Conservation (phyloP, 2,329 filamentous ascomycete genomes). For the Cladosporium sphaerospermum region DNA sequence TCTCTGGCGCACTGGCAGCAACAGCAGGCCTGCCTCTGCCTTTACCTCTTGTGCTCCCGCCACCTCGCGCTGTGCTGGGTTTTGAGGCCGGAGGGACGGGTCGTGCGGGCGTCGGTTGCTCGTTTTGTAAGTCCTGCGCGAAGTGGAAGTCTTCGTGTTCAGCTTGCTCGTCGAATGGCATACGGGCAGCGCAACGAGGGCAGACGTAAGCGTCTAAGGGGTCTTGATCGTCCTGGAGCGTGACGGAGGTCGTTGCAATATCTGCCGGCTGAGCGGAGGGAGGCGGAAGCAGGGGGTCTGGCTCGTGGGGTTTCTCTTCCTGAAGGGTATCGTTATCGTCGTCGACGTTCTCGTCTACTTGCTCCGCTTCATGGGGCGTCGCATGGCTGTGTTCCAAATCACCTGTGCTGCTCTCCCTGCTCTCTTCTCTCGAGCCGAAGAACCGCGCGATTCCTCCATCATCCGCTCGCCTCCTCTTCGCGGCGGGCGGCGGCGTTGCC, state of each 20-base stretch:
- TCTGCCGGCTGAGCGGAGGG: constrained; percentile 15
- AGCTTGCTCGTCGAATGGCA: constrained; percentile 54
- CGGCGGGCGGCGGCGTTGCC: constrained; percentile 20
- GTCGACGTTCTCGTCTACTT: background rate
- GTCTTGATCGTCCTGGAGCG: background rate
- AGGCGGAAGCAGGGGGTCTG: constrained; percentile 15
- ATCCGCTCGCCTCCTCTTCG: constrained; percentile 33
- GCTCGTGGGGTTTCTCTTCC: background rate
- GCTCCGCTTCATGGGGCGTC: background rate
- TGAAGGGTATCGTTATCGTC: constrained; percentile 4
- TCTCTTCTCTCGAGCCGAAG: constrained; percentile 25
- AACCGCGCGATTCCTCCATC: constrained; percentile 32
- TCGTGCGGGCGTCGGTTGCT: constrained; percentile 41
- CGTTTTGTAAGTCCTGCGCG: constrained; percentile 73
- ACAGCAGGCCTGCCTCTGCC: constrained; percentile 34
- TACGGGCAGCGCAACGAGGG: constrained; percentile 55
- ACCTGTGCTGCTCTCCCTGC: constrained; percentile 14
- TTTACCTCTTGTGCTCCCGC: constrained; percentile 17
- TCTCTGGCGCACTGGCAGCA: constrained; percentile 29
- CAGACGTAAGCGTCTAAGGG: constrained; percentile 46
- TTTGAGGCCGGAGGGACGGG: constrained; percentile 15
- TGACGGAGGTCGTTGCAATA: background rate
- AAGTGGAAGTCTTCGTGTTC: constrained; percentile 94
- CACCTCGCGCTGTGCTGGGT: constrained; percentile 15
- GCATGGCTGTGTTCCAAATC: constrained; percentile 1